Evolutionary conservation across 768 basidiomycete species (phyloP).

Genomic region (Naganishia onofrii): DNA sequence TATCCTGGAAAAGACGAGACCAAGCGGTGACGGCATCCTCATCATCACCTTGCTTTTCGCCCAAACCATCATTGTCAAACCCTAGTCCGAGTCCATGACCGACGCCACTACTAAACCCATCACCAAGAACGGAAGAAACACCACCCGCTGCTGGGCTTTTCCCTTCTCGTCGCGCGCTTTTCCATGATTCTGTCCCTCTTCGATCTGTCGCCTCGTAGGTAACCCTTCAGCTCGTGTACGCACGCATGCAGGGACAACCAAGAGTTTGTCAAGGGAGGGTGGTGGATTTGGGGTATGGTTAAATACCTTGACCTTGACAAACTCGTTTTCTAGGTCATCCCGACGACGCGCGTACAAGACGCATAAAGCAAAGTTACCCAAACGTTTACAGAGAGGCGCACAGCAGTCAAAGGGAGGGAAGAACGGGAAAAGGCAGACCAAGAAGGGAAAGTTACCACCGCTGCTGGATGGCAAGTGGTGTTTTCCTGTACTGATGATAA

Average conservation of each 20-base stretch:
- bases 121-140: background rate
- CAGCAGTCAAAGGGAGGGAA: too few species aligned
- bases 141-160: slow-evolving; percentile 27
- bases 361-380: background rate
- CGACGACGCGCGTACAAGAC: background rate
- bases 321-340: background rate
- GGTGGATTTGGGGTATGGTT: slow-evolving; percentile 16
- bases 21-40: background rate
- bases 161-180: background rate
- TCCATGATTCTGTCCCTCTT: background rate
- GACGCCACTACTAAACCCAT: background rate
- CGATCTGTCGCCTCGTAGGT: background rate
- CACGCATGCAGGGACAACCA: background rate
- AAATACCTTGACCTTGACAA: background rate
- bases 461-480: slow-evolving; percentile 32
- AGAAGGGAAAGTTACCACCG: slow-evolving; percentile 29
- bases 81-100: background rate
- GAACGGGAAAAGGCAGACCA: background rate
- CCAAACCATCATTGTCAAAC: too few species aligned
- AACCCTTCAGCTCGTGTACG: background rate
- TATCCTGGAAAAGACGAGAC: background rate
- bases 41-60: background rate
- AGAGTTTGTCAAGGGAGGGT: slow-evolving; percentile 18
- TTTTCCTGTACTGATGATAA: slow-evolving; percentile 5
- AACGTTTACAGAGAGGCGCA: background rate